Base-by-base conservation (phyloP, 345 rosid species). In the Mallotus nudiflorus region DNA sequence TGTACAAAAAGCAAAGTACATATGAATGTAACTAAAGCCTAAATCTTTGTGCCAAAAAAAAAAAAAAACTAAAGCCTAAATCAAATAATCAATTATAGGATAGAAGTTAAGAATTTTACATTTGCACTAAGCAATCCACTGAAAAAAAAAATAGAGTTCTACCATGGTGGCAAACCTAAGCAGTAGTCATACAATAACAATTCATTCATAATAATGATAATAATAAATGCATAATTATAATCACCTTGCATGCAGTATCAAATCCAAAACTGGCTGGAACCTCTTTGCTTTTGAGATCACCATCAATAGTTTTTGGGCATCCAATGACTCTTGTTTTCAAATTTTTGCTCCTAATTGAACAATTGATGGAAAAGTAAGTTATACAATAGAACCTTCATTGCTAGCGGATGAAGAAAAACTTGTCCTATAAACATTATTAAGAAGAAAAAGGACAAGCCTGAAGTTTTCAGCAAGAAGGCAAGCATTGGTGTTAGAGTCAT, bases 181-280 rank as follows among this genome's bases (percentile, higher is more conserved):
- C 6, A 39, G 9, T 39, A 39, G 9, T 39, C 42, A 28, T 16
- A 56, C 1, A 28, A 24, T 15, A 56, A 56, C 18, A 27, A 4
- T 56, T 29, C 37, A 35, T 51, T 49, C 7, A 52, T 11, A 37
- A 33, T 19, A 13, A 29, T 28, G 2, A 6, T 22, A 9, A 62
- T 24, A 35, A 20, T 35, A 31, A 31, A 33, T 16, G 20, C 50
- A 18, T 9, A 57, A 9, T 48, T 64, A 61, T 44, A 54, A 50
- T 77, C 79, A 95, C 99, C 98, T 87, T 95, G 97, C 99, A 95
- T 65, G 99, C 98, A n/a, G 99, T 95, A 68, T 95, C 99, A 48
- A 95, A 95, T 58, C 99, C 99, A 77, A 96, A 96, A 86, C 99
- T 96, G 57, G 88, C 44, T 4, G 99, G 99, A 72, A 92, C 99